Evolutionary conservation across 1,284 basidiomycete species (phyloP), one percentile per base, ranked within the genome.

Genomic region (Ustilago crameri): DNA sequence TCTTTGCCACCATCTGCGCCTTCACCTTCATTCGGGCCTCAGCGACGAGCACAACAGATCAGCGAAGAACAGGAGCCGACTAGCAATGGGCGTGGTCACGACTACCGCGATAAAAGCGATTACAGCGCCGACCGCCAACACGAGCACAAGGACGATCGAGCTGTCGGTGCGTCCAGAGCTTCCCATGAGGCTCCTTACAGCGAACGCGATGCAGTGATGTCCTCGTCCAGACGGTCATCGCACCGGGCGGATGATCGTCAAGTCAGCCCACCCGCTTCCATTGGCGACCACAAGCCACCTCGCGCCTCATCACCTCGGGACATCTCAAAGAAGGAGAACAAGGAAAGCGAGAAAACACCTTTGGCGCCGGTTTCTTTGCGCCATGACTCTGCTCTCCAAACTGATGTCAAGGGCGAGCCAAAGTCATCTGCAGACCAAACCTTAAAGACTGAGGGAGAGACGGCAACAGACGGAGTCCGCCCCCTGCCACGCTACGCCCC

Each of bases 401-500:
- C 43, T 0, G 17, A 26, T n/a, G 27, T 22, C 22, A 15, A 53
- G 10, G 24, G 17, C 9, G 54, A 50, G 9, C 3, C 10, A 22
- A 30, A 9, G 17, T n/a, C n/a, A n/a, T n/a, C 14, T 2, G 18
- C 41, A 38, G 20, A 37, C 3, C 24, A 24, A 5, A 9, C 2
- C 43, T 7, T 5, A 37, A 48, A 1, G 35, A 17, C 43, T n/a
- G 26, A 50, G 32, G 10, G 37, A 8, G 41, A 49, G 24, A 14
- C 38, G 5, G 30, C 9, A 12, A 18, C n/a, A 3, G 42, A 41
- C 8, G 43, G n/a, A 9, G 17, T 56, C 37, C 27, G 38, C 14
- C 62, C 59, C 3, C 50, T 74, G 17, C 64, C 63, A 15, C 59
- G 71, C 32, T 78, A 78, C 32, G 60, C 57, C 2, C 78, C 78